These are phyloP conservation scores for Carex parvula DNA, from an alignment of 176 grass and related monocot species.

Conservation along the genomic window DNA sequence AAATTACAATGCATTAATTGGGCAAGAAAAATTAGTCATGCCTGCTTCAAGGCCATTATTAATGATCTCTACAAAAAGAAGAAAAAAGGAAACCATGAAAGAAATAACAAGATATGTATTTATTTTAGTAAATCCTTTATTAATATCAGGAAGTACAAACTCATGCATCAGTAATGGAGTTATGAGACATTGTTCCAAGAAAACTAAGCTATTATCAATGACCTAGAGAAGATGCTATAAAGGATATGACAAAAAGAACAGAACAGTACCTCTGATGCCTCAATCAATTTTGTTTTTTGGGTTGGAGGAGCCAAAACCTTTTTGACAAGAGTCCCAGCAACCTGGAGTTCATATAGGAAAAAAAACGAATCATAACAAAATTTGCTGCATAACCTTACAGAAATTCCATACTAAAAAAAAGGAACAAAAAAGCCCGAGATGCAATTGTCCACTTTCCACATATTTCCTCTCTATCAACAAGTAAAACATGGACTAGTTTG, in stretches of 20 bases:
- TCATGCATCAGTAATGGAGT: background rate
- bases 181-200: background rate
- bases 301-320: slow-evolving; percentile 69
- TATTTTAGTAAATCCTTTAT: background rate
- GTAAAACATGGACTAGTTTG: background rate
- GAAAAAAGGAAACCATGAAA: background rate
- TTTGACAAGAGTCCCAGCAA: slow-evolving; percentile 71
- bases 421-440: background rate
- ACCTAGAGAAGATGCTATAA: background rate
- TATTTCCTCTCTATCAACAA: background rate
- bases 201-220: background rate
- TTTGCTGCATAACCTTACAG: background rate
- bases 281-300: slow-evolving; percentile 85
- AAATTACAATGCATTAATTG: slow-evolving; percentile 2
- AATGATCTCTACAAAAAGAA: background rate
- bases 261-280: slow-evolving; percentile 72
- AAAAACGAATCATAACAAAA: background rate
- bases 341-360: slow-evolving; percentile 32
- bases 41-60: background rate
- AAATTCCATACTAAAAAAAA: background rate
- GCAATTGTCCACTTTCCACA: background rate
- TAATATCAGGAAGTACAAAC: background rate
- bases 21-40: background rate
- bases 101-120: background rate
- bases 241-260: background rate